Conservation (phyloP, 768 basidiomycete species). For the Nevesoporus exiguus region DNA sequence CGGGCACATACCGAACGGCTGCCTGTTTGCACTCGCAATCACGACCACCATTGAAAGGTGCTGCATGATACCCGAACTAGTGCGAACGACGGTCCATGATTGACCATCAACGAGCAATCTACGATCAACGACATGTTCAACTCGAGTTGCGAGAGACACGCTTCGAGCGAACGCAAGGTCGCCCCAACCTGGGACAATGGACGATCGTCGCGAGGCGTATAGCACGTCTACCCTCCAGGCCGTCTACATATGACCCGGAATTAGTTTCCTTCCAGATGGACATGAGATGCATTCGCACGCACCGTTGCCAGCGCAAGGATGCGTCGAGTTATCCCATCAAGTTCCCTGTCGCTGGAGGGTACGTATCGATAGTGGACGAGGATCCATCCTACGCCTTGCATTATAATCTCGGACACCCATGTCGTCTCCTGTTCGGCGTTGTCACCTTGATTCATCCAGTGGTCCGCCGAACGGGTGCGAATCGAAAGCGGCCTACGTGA, state of each 20-base stretch:
- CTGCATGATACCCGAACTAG: not conserved
- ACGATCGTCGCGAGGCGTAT: not conserved
- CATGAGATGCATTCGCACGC: not conserved
- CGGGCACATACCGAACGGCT: constrained; percentile 13
- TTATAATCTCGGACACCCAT: not conserved
- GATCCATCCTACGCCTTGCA: not conserved
- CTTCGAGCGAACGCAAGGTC: not conserved
- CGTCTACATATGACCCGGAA: not conserved
- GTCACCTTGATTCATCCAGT: not conserved
- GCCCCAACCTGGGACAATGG: constrained; percentile 3
- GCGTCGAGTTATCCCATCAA: not conserved
- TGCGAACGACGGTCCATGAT: not conserved
- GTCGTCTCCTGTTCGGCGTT: not conserved
- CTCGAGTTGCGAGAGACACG: not conserved
- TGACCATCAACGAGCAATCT: not conserved
- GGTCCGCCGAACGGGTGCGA: not conserved
- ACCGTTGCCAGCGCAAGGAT: constrained; percentile 5
- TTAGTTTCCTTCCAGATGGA: not conserved
- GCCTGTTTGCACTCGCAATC: not conserved
- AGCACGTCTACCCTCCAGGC: not conserved
- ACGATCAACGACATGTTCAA: constrained; percentile 1
- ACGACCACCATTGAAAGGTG: constrained; percentile 5
- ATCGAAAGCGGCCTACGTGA: not conserved
- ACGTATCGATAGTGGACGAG: not conserved
- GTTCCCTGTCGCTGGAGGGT: not conserved